A percentile compares a stretch with the other conserved stretches of the same genome.
Evolutionary conservation across 768 basidiomycete genomes (phyloP).

Genomic region (Suillus sp.): DNA sequence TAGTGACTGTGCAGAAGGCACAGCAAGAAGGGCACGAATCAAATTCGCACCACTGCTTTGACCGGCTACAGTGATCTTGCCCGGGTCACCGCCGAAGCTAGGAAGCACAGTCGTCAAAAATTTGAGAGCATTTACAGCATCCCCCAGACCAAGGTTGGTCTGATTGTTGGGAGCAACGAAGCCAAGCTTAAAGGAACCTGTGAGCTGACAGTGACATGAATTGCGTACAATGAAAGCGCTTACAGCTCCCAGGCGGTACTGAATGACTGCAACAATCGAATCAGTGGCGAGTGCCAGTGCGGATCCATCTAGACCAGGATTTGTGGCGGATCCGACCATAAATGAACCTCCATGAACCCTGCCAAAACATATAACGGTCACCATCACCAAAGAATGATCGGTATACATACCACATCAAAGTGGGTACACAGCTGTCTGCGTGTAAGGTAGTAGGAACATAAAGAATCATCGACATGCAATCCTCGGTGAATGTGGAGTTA

Average conservation of each 20-base stretch:
- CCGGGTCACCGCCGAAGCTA: conserved; percentile 65
- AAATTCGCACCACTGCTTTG: conserved; percentile 82
- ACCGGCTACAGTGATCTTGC: conserved; percentile 75
- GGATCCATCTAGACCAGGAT: conserved; percentile 76
- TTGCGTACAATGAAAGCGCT: conserved; percentile 27
- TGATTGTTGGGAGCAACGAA: conserved; percentile 70
- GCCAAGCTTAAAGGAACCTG: conserved; percentile 53
- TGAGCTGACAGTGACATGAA: conserved; percentile 1
- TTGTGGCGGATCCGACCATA: conserved; percentile 66
- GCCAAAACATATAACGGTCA: conserved; percentile 3
- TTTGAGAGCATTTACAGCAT: conserved; percentile 63
- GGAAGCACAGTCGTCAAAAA: conserved; percentile 61
- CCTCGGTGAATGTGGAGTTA: conserved; percentile 60
- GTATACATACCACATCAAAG: conserved; percentile 58
- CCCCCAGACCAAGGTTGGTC: conserved; percentile 73
- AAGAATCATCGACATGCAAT: conserved; percentile 79
- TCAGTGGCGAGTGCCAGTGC: conserved; percentile 68
- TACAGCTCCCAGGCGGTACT: conserved; percentile 83
- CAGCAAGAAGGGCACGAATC: conserved; percentile 75
- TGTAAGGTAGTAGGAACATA: conserved; percentile 58
- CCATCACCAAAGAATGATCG: conserved; percentile 1
- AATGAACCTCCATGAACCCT: conserved; percentile 92
- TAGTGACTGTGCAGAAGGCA: conserved; percentile 66
- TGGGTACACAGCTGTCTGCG: conserved; percentile 41
- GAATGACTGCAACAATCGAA: conserved; percentile 79